Evolutionary conservation across 306 rosid genomes (phyloP).

Genomic region (Quercus gilva): DNA sequence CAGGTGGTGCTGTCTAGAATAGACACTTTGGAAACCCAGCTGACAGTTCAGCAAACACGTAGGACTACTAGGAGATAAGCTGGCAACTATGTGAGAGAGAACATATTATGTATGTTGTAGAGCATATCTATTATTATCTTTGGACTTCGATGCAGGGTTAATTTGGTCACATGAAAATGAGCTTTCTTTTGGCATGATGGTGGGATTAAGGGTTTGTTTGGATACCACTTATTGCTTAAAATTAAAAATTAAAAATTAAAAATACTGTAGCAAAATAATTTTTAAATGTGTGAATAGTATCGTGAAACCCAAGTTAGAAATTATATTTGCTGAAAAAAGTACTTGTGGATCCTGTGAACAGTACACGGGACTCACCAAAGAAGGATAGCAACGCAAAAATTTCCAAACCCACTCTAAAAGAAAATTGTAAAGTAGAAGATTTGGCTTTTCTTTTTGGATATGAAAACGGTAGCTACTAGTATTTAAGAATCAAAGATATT

Average conservation of each 20-base stretch:
- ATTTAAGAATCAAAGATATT: neutral
- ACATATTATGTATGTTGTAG: no score
- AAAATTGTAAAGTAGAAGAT: neutral
- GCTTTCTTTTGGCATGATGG: neutral
- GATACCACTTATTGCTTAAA: no score
- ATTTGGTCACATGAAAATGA: slow-evolving; percentile 3
- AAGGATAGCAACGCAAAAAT: no score
- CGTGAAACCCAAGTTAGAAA: no score
- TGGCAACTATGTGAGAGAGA: no score
- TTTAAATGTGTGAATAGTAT: no score
- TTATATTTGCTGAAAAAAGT: no score
- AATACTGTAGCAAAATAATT: no score
- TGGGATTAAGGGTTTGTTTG: neutral
- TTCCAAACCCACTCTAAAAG: no score
- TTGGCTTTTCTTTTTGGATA: neutral
- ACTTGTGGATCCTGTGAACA: no score
- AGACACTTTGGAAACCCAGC: slow-evolving; percentile 15
- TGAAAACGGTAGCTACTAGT: neutral
- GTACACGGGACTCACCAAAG: no score
- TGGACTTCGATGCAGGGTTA: neutral
- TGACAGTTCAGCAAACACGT: slow-evolving; percentile 27
- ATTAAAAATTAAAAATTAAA: no score
- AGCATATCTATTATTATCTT: neutral
- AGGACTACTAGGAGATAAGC: neutral
- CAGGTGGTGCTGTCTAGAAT: neutral